These are phyloP conservation scores for Pseudogymnoascus sp. DNA, from an alignment of 2,329 filamentous ascomycete genomes.

Conservation along the genomic window DNA sequence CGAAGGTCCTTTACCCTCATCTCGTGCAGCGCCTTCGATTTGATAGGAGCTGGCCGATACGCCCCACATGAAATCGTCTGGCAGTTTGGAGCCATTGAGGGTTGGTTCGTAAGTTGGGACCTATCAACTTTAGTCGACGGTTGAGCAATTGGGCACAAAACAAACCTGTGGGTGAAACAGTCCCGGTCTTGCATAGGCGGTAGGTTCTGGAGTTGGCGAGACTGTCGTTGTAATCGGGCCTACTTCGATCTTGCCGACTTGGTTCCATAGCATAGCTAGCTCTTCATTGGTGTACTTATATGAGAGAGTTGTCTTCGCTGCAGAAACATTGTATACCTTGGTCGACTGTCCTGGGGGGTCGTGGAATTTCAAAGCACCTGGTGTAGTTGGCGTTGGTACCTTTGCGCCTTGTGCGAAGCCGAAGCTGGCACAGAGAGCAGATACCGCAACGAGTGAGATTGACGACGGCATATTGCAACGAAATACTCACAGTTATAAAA, in stretches of 20 bases:
- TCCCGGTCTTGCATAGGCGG: slow-evolving; percentile 33
- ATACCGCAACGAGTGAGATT: background rate
- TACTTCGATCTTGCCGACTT: slow-evolving; percentile 36
- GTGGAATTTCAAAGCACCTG: background rate
- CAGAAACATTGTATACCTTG: slow-evolving; percentile 34
- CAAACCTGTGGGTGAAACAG: slow-evolving; percentile 38
- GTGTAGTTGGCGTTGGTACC: background rate
- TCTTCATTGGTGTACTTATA: slow-evolving; percentile 42
- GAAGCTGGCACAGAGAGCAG: background rate
- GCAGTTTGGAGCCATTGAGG: slow-evolving; percentile 31
- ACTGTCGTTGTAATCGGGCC: slow-evolving; percentile 38
- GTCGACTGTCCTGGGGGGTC: slow-evolving; percentile 18
- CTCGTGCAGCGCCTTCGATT: slow-evolving; percentile 37
- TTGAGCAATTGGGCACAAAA: slow-evolving; percentile 22
- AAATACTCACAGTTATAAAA: background rate
- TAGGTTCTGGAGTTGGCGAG: slow-evolving; percentile 37
- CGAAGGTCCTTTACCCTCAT: slow-evolving; percentile 36
- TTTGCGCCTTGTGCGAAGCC: background rate
- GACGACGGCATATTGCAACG: background rate
- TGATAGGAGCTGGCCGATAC: slow-evolving; percentile 36
- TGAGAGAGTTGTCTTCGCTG: slow-evolving; percentile 36
- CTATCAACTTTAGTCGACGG: background rate
- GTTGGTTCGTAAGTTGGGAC: slow-evolving; percentile 21
- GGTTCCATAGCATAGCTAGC: slow-evolving; percentile 39
- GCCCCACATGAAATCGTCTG: slow-evolving; percentile 37